Percentiles rank a stretch among this genome's conserved stretches.
Conservation (phyloP, 495 filamentous ascomycete species). For the Penicillium arizonense region DNA sequence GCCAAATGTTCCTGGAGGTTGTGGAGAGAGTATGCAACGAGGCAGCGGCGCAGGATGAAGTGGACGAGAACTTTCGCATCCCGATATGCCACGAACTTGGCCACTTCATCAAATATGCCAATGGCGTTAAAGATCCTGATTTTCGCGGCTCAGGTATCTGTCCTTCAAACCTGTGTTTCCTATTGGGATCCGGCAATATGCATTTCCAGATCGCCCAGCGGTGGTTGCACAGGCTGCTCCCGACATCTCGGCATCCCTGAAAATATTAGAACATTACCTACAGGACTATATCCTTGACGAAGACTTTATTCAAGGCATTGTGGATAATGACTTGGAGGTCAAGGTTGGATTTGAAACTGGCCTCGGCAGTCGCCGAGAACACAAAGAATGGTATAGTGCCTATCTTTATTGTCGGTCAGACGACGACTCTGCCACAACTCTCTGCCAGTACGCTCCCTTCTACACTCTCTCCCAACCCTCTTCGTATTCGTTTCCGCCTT, state of each 20-base stretch:
- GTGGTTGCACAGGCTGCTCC: neutral
- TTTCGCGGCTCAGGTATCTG: neutral
- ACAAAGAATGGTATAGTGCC: neutral
- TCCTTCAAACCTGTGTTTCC: neutral
- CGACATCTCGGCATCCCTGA: neutral
- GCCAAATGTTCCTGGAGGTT: neutral
- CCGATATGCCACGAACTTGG: constrained; percentile 1
- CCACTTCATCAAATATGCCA: constrained; percentile 3
- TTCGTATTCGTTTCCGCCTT: too few species aligned
- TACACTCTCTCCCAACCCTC: too few species aligned
- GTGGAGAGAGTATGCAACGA: neutral
- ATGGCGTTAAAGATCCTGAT: neutral
- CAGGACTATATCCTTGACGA: neutral
- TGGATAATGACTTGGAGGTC: constrained; percentile 2
- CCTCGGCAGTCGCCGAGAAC: neutral
- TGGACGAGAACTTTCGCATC: neutral
- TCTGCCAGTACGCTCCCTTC: too few species aligned
- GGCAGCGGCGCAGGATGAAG: neutral
- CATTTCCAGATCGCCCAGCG: neutral
- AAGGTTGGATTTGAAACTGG: neutral
- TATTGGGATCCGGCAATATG: neutral
- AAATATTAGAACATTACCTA: neutral
- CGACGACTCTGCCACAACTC: neutral
- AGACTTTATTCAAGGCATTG: neutral
- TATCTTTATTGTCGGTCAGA: neutral